Base-by-base conservation (phyloP, 352 stramenopile species). In the Discostella stelligera region DNA sequence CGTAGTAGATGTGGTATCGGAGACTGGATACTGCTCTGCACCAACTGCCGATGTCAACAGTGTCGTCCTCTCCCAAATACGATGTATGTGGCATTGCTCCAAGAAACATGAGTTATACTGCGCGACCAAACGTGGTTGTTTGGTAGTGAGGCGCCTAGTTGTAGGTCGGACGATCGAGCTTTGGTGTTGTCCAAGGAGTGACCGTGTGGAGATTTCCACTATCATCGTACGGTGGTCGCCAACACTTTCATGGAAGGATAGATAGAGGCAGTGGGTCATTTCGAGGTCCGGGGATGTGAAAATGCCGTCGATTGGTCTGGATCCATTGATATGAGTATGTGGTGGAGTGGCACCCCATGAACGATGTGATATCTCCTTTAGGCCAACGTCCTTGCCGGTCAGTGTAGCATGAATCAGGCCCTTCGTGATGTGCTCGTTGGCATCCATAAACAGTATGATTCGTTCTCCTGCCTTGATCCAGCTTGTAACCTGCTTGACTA, bases 371-470 rank as follows among this genome's bases (percentile, higher is more conserved):
- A 71, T 67, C 44, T 80, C 66, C 25, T 53, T 23, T 2, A 80
- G 8, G 37, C 58, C 49, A 1, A 71, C 10, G 6, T 18, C n/a
- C 23, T 30, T 52, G 9, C 16, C 23, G 3, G 32, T 16, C 8
- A 48, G 5, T 21, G 20, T 9, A 14, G 14, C 60, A 25, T 16
- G 13, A 11, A 80, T 32, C 6, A 63, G 8, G 2, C 64, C 63
- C 13, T 30, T 63, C 0, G 70, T 18, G 0, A 80, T 56, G 52
- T 80, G 71, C 4, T 67, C 49, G n/a, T 80, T 80, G 13, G 37
- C 44, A 58, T 80, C 71, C 72, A 80, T 80, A 1, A 71, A 37
- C 9, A 80, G 20, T n/a, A 80, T 71, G 11, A 75, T 65, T 4
- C 46, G 50, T n/a, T 80, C 64, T n/a, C 65, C 72, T 13, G 52